Evolutionary conservation across 768 basidiomycete genomes (phyloP), one percentile per base, ranked within the genome.

Genomic region (Rhizopogon salebrosus): DNA sequence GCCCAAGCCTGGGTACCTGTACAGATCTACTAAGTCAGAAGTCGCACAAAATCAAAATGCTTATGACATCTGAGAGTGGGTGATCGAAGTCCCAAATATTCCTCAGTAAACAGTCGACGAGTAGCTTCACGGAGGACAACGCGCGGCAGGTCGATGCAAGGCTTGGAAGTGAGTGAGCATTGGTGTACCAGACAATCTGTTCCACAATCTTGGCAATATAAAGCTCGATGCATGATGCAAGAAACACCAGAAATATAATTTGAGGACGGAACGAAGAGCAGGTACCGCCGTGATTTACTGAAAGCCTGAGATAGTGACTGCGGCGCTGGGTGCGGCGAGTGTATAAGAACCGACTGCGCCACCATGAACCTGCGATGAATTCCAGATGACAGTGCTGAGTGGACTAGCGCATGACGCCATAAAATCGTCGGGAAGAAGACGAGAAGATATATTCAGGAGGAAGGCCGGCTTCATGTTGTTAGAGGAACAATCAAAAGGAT

Each of bases 131-230:
- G 4, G 50, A 61, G 39, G 51, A 63, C 24, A 68, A 51, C 3
- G 56, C 56, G 39, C 41, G 60, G 49, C 64, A 65, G 22, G 66
- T 64, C 3, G 56, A 57, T 0, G 64, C 64, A 0, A 68, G 40
- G 3, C 51, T 35, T 6, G 66, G 39, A 26, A 65, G 66, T 22
- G 58, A 58, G 14, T 5, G 4, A 14, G 13, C 13, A 34, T 34
- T 20, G 9, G 29, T 22, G 45, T 46, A 29, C 7, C 29, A 22
- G 29, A 20, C 16, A 14, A 46, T 46, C 18, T 31, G 20, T 20
- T 34, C 13, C 8, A 46, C 4, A 16, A 46, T 22, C 31, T 46
- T 29, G 29, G 29, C 20, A 16, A 46, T 34, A 13, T 20, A 1
- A 4, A 46, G 31, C 45, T 46, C 14, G 18, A 45, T 45, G 43